Base-by-base conservation (phyloP, 2,329 filamentous ascomycete genomes). In the Fusarium chlamydosporum region DNA sequence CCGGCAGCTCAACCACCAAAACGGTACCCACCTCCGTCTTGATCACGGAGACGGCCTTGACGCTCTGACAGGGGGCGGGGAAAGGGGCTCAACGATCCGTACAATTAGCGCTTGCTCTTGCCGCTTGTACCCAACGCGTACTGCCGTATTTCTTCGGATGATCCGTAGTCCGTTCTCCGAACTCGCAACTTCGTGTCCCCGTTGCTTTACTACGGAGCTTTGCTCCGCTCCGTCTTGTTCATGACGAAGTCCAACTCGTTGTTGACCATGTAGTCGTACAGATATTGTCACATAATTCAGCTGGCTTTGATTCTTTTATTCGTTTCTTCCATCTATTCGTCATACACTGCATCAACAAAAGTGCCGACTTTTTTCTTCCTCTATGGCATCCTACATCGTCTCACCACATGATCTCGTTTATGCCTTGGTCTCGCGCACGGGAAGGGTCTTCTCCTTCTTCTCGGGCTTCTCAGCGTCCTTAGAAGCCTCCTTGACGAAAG, bases 401-500 rank as follows among this genome's bases (percentile, higher is more conserved):
- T 48, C 41, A 34, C 35, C 42, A 38, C 42, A 63, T 61, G 43
- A 45, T 29, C 16, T 48, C 26, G 43, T 74, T 61, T 72, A 75
- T 40, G 59, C 71, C 62, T 75, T 74, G n/a, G 42, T 70, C 71
- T 75, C 72, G 18, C 72, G 73, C 41, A 75, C 70, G 6, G 73
- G 73, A 18, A 75, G 52, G 7, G 62, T 55, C 73, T 74, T 74
- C 59, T 74, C 72, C 54, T 72, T 72, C 71, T 74, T 75, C 31
- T 75, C 72, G 4, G 61, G 53, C 58, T 71, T 72, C 60, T 74
- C 72, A 8, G 77, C 77, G 72, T 94, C 89, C 80, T 95, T 94
- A 12, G 92, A 89, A 37, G 95, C 83, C 72, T 97, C 95, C 82
- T 94, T 96, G 55, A 89, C 88, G 77, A 92, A 99, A 3, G 93